Evolutionary conservation across 2,329 filamentous ascomycete genomes (phyloP), one percentile per base, ranked within the genome.

Genomic region (Akanthomyces uredinophilus): DNA sequence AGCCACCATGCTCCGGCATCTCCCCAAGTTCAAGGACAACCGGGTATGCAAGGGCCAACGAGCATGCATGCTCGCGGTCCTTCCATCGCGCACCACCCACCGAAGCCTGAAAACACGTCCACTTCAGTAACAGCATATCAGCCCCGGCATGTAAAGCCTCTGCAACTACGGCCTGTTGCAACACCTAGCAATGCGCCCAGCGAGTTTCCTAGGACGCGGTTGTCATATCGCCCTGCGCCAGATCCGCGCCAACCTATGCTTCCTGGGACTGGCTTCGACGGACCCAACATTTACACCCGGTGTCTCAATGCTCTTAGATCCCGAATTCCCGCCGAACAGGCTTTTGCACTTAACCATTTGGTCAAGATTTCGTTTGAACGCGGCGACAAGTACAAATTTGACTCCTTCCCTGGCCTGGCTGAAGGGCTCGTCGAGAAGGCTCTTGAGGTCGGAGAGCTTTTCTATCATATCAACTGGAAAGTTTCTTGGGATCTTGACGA

Each of bases 301-400:
- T 96, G 92, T 65, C 83, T 96, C 43, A 87, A 93, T 67, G 88
- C 93, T 5, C 78, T 99, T 29, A 89, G 90, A 65, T 96, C 92
- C 16, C 86, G 86, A 2, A 85, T 96, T 29, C 83, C 84, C 4
- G 83, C 87, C 14, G 94, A 99, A 72, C 90, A 97, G 69, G 87
- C 91, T n/a, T 98, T 96, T 75, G 94, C 92, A 0, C 79, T 98
- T 13, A 92, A 96, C 69, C 94, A 98, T 69, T 78, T 98, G 4
- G 92, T 98, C 64, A 96, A 96, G 72, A 97, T 98, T 32, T 97
- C 93, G 0, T 95, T 89, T 70, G 93, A 98, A 74, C 86, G 93
- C 49, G 94, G 94, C 51, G 95, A 98, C 72, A 96, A 96, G 74
- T 97, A 96, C 76, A 90, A 91, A 64, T 97, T 98, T 67, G 92